Evolutionary conservation across 108 stramenopile species (phyloP).

Genomic region (Cylindrotheca closterium): DNA sequence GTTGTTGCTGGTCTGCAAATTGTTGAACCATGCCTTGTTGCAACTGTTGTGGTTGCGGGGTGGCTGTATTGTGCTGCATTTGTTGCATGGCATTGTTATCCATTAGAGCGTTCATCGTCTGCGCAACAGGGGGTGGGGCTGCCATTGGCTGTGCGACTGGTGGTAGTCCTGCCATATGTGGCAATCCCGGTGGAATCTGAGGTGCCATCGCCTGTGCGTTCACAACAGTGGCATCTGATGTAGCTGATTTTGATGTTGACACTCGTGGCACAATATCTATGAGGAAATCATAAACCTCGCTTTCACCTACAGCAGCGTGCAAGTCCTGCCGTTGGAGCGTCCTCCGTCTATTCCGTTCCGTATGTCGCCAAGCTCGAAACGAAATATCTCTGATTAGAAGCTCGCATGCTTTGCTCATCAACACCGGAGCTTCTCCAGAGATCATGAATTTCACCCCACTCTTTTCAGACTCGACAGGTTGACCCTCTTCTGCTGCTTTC

Average conservation of each 20-base stretch:
- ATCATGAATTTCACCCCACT: conserved; percentile 58
- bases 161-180: conserved; percentile 13
- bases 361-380: conserved; percentile 60
- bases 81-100: conserved; percentile 29
- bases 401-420: conserved; percentile 77
- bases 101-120: conserved; percentile 1
- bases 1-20: conserved; percentile 4
- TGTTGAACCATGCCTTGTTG: conserved; percentile 1
- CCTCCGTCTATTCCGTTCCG: conserved; percentile 51
- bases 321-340: conserved; percentile 63
- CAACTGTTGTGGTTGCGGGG: conserved; percentile 9
- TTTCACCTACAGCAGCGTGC: conserved; percentile 61
- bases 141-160: conserved; percentile 4
- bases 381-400: conserved; percentile 63
- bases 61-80: conserved; percentile 16
- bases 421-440: conserved; percentile 57
- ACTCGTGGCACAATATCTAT: conserved; percentile 74
- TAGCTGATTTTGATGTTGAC: conserved; percentile 27
- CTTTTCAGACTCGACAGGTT: conserved; percentile 11
- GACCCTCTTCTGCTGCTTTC: conserved; percentile 22
- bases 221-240: conserved; percentile 4
- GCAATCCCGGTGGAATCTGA: conserved; percentile 23
- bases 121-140: conserved; percentile 4
- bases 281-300: conserved; percentile 75
- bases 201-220: conserved; percentile 19